Evolutionary conservation across 2,329 filamentous ascomycete species (phyloP), one percentile per base, ranked within the genome.

Genomic region (Escovopsis sp.): DNA sequence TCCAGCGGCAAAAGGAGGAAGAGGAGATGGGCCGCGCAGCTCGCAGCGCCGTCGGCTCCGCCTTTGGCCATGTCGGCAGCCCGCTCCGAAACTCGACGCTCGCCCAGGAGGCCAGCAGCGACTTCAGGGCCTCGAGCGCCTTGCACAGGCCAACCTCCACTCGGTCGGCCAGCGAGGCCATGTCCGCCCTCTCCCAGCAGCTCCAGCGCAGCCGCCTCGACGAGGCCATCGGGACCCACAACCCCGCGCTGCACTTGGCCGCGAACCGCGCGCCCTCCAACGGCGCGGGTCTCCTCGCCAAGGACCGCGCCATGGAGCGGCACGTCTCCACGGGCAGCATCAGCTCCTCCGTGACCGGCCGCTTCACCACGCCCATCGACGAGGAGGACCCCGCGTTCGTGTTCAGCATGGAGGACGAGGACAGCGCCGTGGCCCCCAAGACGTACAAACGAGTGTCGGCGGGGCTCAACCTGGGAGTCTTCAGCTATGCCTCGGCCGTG

Each of bases 1-100:
- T 77, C 57, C 71, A 76, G 50, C 68, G 73, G 32, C 72, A 76
- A 46, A 70, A 70, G 54, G 71, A 75, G 40, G 74, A 79, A 38
- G 74, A 78, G 38, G 68, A 70, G 39, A 58, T 57, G 16, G 51
- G 61, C 33, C 55, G 59, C 29, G 58, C 60, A 9, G 57, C 58
- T 4, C 53, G 61, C 38, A 52, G 54, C 49, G 53, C 58, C 43
- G 56, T 57, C 4, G 56, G 57, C 5, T 78, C 74, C n/a, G 72
- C 66, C 4, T 80, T 80, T 53, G 76, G 76, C 7, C 76, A 81
- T 48, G 76, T 81, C 31, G 76, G 76, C 15, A 79, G 75, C 47
- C 76, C 76, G 13, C 62, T 81, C 43, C 71, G 76, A 14, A 79
- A 78, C 54, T 79, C 76, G 8, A 70, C 72, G 36, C 64, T 81